Evolutionary conservation across 495 filamentous ascomycete genomes (phyloP).

Genomic region (Schizothecium vesticola): DNA sequence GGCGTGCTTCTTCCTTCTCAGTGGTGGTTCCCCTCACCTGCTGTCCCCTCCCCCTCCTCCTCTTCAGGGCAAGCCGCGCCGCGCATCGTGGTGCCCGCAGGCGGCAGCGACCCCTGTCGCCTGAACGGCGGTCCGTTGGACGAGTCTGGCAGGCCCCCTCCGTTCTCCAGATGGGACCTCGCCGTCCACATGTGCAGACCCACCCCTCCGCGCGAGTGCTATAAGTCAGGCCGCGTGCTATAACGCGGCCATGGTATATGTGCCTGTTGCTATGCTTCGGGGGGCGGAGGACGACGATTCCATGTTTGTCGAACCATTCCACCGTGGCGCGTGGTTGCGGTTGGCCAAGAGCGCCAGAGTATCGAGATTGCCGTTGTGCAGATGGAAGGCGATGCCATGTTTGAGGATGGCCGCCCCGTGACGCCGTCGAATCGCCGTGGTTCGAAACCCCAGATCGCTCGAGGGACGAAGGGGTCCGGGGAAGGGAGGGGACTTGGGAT

Average conservation of each 20-base stretch:
- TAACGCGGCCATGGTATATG: conserved; percentile 22
- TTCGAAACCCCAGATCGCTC: conserved; percentile 25
- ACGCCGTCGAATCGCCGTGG: conserved; percentile 13
- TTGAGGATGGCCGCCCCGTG: conserved; percentile 10
- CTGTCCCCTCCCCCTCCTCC: not conserved
- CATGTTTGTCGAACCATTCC: conserved; percentile 23
- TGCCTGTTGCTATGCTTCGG: conserved; percentile 27
- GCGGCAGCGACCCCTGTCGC: conserved; percentile 21
- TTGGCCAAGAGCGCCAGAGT: conserved; percentile 8
- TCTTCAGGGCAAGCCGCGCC: conserved; percentile 5
- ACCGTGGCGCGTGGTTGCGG: conserved; percentile 7
- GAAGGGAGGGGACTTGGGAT: not conserved
- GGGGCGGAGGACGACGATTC: conserved; percentile 20
- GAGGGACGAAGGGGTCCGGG: conserved; percentile 13
- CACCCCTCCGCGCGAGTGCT: conserved; percentile 10
- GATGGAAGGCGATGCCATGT: conserved; percentile 9
- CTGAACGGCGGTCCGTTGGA: conserved; percentile 13
- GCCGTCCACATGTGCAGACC: conserved; percentile 24
- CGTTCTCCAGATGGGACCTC: conserved; percentile 12
- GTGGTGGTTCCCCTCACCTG: not conserved
- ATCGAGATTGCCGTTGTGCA: conserved; percentile 21
- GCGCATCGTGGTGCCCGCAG: conserved; percentile 9
- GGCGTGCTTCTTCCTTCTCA: not conserved
- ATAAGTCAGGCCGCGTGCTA: conserved; percentile 16
- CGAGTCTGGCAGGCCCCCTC: conserved; percentile 5